Evolutionary conservation across 179 eudicot genomes (phyloP), one percentile per base, ranked within the genome.

Genomic region (Silene coronaria): DNA sequence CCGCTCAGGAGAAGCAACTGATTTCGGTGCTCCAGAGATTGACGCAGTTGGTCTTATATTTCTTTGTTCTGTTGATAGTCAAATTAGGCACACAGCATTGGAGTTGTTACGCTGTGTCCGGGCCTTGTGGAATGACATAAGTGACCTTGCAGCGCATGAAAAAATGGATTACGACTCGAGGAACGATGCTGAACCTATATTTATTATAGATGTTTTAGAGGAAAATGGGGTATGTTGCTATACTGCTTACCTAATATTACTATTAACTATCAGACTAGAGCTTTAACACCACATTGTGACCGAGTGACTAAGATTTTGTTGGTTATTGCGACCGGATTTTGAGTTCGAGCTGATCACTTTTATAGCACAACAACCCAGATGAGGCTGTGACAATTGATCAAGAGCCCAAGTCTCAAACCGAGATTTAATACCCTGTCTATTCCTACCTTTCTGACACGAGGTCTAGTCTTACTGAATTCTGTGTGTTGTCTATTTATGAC

Each of bases 1-100:
- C 81, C 93, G 85, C 16, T 79, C 92, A 60, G 92, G 91, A 76
- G 99, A 95, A 86, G 89, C 91, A 74, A 81, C 86, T 74, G 99
- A 92, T 77, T 95, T 92, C 74, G 97, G 92, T 83, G 89, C 97
- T 81, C 88, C 97, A 51, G 97, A 95, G 85, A 92, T 95, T 75
- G 99, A 95, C 84, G 96, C 99, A 12, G 96, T 95, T 80, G 99
- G 99, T 69, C 95, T 95, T 64, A 92, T 95, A 59, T 95, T 92
- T 80, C 97, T 95, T 72, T 89, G 96, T 81, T 95, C 97, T 67
- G 94, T 89, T 58, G 99, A 95, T 80, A 92, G 91, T 85, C 99
- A 92, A 87, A 95, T 95, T 73, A 86, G 99, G 82, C 97, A 95
- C 86, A 90, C 96, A 77, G 96, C 99, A 26, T 76, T 95, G 81